Base-by-base conservation (phyloP, 495 filamentous ascomycete genomes). In the Aspergillus wentii region DNA sequence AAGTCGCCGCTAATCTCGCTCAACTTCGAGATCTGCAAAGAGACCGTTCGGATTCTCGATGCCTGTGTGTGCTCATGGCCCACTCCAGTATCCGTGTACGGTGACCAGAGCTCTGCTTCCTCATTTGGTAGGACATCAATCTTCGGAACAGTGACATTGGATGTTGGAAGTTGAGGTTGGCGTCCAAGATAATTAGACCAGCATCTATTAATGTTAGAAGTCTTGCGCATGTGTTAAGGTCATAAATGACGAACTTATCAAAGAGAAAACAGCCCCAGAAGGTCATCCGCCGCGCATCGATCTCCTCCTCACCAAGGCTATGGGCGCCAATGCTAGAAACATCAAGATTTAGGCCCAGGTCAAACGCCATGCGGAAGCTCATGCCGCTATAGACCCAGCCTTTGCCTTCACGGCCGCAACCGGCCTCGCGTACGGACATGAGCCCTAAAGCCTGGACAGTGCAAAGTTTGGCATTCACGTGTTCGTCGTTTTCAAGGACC, bases 201-300 rank as follows among this genome's bases (percentile, higher is more conserved):
- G 63, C 87, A 94, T 52, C 81, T 85, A 38, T 4, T 11, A 40
- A 7, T 13, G 34, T 64, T 47, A 62, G 57, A 33, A 10, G 27
- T 21, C 11, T 15, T 21, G 45, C 11, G 17, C 2, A 34, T 44
- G 16, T 32, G 46, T 33, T 13, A 25, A 11, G 13, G 6, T 22
- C 6, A 2, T 14, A 2, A 19, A 22, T 4, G 19, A 57, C 74
- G 39, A 52, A 85, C 78, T 96, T 96, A 66, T 98, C 92, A 54
- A 98, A 94, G 17, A 95, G 66, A 62, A 92, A 97, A 56, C 89
- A 96, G n/a, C 92, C 92, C 92, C 92, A 98, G 49, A 96, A 95
- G 0, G 92, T 97, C 21, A 97, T 82, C 21, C 87, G 71, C 28
- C 92, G 72, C 7, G 87, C 89, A 66, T 98, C 92, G 26, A 88